Percentiles rank a stretch among this genome's conserved stretches.
phyloP scores from a whole-genome alignment of 2,329 filamentous ascomycete species.

The Fusarium pseudocircinatum region DNA sequence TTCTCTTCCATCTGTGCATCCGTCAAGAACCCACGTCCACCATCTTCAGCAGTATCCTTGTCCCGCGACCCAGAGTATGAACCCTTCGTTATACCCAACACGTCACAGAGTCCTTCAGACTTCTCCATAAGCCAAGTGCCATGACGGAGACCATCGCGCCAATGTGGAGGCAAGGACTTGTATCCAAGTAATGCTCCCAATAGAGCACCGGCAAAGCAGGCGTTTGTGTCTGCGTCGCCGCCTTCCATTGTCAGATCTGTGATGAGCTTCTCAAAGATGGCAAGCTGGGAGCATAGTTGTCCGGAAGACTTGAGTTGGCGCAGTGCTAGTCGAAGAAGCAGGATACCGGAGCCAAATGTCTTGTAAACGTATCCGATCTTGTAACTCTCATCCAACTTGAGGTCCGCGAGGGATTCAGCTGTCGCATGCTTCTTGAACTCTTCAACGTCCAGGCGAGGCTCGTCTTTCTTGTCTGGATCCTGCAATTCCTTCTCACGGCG shows the following conservation, averaged over 20 bases:
- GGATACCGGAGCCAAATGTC: constrained; percentile 58
- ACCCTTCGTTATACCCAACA: constrained; percentile 50
- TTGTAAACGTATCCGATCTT: constrained; percentile 66
- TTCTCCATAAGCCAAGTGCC: constrained; percentile 58
- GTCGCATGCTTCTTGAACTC: constrained; percentile 56
- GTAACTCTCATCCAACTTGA: constrained; percentile 55
- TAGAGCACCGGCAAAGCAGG: constrained; percentile 61
- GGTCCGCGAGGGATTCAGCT: constrained; percentile 48
- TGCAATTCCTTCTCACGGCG: constrained; percentile 34
- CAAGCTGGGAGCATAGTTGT: constrained; percentile 29
- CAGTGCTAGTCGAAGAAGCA: constrained; percentile 56
- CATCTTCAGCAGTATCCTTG: constrained; percentile 53
- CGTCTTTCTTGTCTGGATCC: constrained; percentile 41
- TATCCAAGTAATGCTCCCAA: constrained; percentile 60
- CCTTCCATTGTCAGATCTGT: constrained; percentile 60
- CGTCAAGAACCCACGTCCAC: constrained; percentile 51
- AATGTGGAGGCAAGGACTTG: constrained; percentile 56
- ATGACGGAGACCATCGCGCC: constrained; percentile 58
- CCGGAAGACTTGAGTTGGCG: constrained; percentile 40
- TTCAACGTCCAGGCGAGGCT: constrained; percentile 49
- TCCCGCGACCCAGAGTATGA: constrained; percentile 49
- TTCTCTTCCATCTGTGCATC: constrained; percentile 51
- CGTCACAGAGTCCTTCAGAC: constrained; percentile 51
- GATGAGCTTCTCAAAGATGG: constrained; percentile 58
- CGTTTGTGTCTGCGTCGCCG: constrained; percentile 65